Conservation (phyloP, 768 basidiomycete species). For the Exsudoporus frostii region DNA sequence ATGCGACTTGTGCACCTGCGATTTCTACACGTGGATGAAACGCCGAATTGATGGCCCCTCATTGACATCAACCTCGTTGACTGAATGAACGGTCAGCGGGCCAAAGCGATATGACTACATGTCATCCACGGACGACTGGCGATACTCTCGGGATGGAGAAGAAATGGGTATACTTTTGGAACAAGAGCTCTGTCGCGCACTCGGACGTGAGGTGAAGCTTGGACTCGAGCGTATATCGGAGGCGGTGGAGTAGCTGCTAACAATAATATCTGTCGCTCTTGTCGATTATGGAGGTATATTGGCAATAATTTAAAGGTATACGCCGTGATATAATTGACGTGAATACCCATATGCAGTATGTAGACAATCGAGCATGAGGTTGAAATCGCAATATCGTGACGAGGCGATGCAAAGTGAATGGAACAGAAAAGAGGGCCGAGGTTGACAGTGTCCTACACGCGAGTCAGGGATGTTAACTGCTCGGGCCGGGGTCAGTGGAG, state of each 20-base stretch:
- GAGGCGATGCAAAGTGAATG: not conserved
- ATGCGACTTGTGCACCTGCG: not conserved
- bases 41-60: not conserved
- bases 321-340: not conserved
- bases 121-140: slow-evolving; percentile 57
- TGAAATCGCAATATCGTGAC: not conserved
- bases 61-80: not conserved
- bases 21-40: slow-evolving; percentile 5
- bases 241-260: slow-evolving; percentile 13
- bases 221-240: slow-evolving; percentile 29
- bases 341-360: slow-evolving; percentile 6
- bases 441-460: not conserved
- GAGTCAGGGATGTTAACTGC: slow-evolving; percentile 1
- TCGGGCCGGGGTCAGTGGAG: not conserved
- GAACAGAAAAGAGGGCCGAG: not conserved
- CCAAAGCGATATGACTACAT: slow-evolving; percentile 90
- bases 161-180: slow-evolving; percentile 63
- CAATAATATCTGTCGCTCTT: not conserved
- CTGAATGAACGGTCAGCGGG: slow-evolving; percentile 49
- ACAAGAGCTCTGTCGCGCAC: slow-evolving; percentile 54
- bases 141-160: slow-evolving; percentile 67
- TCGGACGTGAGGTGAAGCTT: slow-evolving; percentile 36
- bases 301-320: slow-evolving; percentile 2
- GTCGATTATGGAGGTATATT: not conserved
- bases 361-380: not conserved